A percentile compares a stretch with the other conserved stretches of the same genome.
Evolutionary conservation across 805 yeast genomes (phyloP).

Genomic region (Kuraishia cidri): DNA sequence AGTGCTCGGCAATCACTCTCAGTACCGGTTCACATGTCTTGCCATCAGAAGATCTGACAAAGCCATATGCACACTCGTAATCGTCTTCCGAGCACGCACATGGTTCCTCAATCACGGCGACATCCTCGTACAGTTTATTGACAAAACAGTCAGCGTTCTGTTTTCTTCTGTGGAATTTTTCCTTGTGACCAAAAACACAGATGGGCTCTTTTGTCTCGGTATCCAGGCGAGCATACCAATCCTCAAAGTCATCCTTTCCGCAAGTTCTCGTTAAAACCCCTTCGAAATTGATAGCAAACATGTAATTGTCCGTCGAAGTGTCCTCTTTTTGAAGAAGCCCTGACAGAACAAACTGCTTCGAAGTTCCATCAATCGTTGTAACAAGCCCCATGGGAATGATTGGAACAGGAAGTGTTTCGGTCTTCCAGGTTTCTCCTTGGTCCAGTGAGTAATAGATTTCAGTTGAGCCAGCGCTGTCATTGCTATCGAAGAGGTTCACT

Average conservation of each 20-base stretch:
- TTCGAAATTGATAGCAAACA: slow-evolving; percentile 38
- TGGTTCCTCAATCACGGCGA: slow-evolving; percentile 35
- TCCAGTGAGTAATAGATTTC: slow-evolving; percentile 44
- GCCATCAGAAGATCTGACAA: slow-evolving; percentile 15
- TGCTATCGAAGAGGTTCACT: slow-evolving; percentile 11
- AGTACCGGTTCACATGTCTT: slow-evolving; percentile 38
- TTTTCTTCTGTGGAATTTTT: slow-evolving; percentile 56
- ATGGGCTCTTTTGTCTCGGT: slow-evolving; percentile 19
- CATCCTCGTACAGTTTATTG: slow-evolving; percentile 33
- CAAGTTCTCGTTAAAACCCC: slow-evolving; percentile 17
- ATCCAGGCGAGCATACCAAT: slow-evolving; percentile 29
- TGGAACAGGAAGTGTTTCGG: slow-evolving; percentile 28
- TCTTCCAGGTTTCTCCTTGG: slow-evolving; percentile 56
- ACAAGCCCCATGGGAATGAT: slow-evolving; percentile 32
- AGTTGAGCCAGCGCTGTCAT: background rate
- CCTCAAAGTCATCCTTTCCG: slow-evolving; percentile 44
- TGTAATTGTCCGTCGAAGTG: background rate
- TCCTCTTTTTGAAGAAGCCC: slow-evolving; percentile 21
- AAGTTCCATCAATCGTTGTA: slow-evolving; percentile 61
- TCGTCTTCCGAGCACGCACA: slow-evolving; percentile 63
- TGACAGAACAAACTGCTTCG: slow-evolving; percentile 40
- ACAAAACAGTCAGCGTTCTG: slow-evolving; percentile 57
- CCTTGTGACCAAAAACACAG: slow-evolving; percentile 66
- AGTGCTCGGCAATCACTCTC: slow-evolving; percentile 8
- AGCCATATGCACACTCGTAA: slow-evolving; percentile 61